Base-by-base conservation (phyloP, 1,139 yeast species). In the Yamadazyma sp. region DNA sequence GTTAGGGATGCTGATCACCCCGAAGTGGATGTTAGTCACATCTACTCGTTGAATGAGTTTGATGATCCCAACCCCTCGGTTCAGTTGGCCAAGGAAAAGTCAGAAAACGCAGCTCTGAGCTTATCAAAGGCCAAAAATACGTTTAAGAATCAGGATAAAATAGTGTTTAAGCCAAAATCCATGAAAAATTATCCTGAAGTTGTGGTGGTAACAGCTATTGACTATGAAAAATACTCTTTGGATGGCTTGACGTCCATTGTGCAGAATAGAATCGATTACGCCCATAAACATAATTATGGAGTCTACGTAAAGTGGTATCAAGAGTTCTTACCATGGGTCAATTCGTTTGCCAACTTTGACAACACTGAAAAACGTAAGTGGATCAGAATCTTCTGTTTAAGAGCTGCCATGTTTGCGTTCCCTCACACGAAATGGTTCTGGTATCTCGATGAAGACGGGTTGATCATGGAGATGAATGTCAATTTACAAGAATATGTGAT, bases 371-470 rank as follows among this genome's bases (percentile, higher is more conserved):
- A 57, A 40, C 50, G 67, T 2, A 75, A 73, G 42, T 84, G 94
- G 92, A 72, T 78, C 16, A 74, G 81, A 47, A 51, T 82, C 27
- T 70, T 73, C 42, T 60, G 79, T 29, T 56, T 85, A 56, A 73
- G 94, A 47, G 90, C 90, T 11, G 96, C 96, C 7, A 78, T 87
- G 82, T 78, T 78, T 59, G 90, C 95, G 0, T 86, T 87, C 64
- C 96, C 96, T 1, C 66, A 80, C 31, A 83, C 95, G 6, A 78
- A 85, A 54, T 84, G 87, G 73, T 82, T 87, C 52, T 85, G 96
- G 89, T 89, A 80, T 54, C 56, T 89, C 34, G 95, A 86, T 56
- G 82, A 87, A 53, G 82, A 82, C 51, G 77, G 87, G 0, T 59
- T 86, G 39, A 78, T 89, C 40, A 81, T 83, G 86, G 76, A 86